Evolutionary conservation across 345 rosid species (phyloP), one percentile per base, ranked within the genome.

Genomic region (Gossypium mustelinum): DNA sequence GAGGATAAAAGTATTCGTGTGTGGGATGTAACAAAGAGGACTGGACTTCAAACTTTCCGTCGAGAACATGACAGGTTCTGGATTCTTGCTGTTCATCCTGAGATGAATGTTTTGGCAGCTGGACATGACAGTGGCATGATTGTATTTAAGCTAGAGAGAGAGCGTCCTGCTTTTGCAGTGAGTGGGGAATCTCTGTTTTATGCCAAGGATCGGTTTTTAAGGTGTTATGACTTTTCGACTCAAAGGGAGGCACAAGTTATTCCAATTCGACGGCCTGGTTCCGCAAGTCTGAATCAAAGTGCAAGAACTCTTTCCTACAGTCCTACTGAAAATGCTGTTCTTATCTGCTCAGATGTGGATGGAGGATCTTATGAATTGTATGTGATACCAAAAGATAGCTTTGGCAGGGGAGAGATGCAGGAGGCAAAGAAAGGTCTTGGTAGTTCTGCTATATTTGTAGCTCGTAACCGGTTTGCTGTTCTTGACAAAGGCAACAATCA

Each of bases 121-220:
- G 99, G 99, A 54, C 99, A 95, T 77, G 99, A 95, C 81, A 89
- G 89, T 70, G 98, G 99, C 39, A 90, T 93, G 97, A 89, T 95
- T 70, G 99, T 95, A 60, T 95, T 95, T 74, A 95, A 95, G 87
- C 80, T 95, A 80, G 98, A 92, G 89, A 89, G 99, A 82, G 98
- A 92, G 79, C 85, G 98, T 44, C 98, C 98, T 70, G 97, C 98
- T 44, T 94, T 91, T 91, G 84, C 97, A 1, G 82, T 93, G 47
- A 94, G 94, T 76, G 90, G 89, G 11, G 90, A 91, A 77, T 84
- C 88, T 27, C 62, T 94, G 55, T 93, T 89, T 78, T 94, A 94
- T 79, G 80, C 83, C 44, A 93, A 90, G 79, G 99, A 93, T 76
- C 94, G 98, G 48, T 90, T 90, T 77, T 77, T 94, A 82, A 88